A percentile compares a stretch with the other conserved stretches of the same genome.
phyloP scores from a whole-genome alignment of 208 protist species.

The Crithidia expoeki region DNA sequence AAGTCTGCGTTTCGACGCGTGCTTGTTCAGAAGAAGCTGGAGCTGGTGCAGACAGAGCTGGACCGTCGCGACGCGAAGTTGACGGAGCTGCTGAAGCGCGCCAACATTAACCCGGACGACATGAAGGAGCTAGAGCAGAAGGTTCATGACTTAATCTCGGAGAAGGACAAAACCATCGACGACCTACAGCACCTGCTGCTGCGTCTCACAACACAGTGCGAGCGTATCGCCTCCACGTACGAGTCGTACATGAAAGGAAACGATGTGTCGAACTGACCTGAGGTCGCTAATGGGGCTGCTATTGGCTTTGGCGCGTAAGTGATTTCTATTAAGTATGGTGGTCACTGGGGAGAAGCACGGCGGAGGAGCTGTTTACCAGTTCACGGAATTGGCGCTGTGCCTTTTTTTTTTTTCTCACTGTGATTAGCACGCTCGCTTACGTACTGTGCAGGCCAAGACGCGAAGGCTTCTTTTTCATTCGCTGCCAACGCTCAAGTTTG shows the following conservation, averaged over 20 bases:
- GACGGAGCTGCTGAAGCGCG: constrained; percentile 92
- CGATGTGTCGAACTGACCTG: constrained; percentile 55
- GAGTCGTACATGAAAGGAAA: constrained; percentile 87
- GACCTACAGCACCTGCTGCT: constrained; percentile 92
- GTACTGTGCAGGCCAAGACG: neutral
- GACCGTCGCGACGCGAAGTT: constrained; percentile 94
- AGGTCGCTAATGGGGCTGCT: neutral
- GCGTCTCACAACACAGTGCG: constrained; percentile 65
- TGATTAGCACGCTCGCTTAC: neutral
- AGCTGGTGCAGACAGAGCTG: constrained; percentile 90
- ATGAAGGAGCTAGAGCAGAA: constrained; percentile 92
- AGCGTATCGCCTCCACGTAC: constrained; percentile 74
- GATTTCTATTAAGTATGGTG: too few relatives aligned
- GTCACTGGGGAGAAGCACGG: too few relatives aligned
- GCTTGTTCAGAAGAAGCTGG: constrained; percentile 95
- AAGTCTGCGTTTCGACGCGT: constrained; percentile 95
- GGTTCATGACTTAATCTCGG: constrained; percentile 95
- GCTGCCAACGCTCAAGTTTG: too few relatives aligned
- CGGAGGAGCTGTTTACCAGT: too few relatives aligned
- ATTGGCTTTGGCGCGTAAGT: neutral
- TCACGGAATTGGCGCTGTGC: too few relatives aligned
- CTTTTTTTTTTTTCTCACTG: neutral
- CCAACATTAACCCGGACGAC: constrained; percentile 93
- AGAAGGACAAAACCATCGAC: constrained; percentile 96
- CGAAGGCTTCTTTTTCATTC: neutral